Percentiles rank a stretch among this genome's conserved stretches.
phyloP scores from a whole-genome alignment of 805 yeast species.

The Candida boleticola region DNA sequence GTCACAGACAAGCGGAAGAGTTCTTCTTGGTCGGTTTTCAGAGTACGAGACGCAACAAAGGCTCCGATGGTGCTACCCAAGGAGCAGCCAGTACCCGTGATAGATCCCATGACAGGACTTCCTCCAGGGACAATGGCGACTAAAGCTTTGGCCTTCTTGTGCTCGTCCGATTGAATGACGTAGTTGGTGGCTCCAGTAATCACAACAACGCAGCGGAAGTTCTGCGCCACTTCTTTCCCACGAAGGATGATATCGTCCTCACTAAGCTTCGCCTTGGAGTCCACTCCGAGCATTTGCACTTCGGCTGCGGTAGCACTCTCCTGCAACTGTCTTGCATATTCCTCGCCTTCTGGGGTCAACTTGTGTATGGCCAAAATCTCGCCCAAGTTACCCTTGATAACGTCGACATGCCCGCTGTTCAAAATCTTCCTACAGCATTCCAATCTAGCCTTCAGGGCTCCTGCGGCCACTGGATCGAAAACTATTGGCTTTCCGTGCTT shows the following conservation, averaged over 20 bases:
- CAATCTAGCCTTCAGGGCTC: constrained; percentile 66
- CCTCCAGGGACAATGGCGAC: constrained; percentile 51
- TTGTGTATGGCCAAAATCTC: constrained; percentile 66
- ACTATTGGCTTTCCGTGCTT: constrained; percentile 57
- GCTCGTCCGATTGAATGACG: constrained; percentile 16
- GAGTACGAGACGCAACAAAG: constrained; percentile 43
- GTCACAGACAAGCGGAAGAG: constrained; percentile 44
- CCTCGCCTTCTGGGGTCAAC: constrained; percentile 21
- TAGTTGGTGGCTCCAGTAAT: constrained; percentile 56
- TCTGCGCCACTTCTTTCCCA: constrained; percentile 49
- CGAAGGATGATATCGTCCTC: constrained; percentile 31
- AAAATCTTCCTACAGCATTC: constrained; percentile 48
- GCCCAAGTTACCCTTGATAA: constrained; percentile 84
- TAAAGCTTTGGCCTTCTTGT: neutral
- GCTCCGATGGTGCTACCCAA: constrained; percentile 71
- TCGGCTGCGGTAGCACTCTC: constrained; percentile 14
- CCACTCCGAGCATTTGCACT: constrained; percentile 70
- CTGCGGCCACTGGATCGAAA: constrained; percentile 92
- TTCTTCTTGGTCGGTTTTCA: neutral
- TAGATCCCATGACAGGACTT: constrained; percentile 55
- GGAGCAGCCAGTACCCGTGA: constrained; percentile 85
- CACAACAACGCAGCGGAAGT: constrained; percentile 59
- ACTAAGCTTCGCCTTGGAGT: constrained; percentile 31
- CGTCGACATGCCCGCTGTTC: constrained; percentile 55
- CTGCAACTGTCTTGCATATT: neutral